Evolutionary conservation across 2,329 filamentous ascomycete genomes (phyloP).

Genomic region (Periconia digitata): DNA sequence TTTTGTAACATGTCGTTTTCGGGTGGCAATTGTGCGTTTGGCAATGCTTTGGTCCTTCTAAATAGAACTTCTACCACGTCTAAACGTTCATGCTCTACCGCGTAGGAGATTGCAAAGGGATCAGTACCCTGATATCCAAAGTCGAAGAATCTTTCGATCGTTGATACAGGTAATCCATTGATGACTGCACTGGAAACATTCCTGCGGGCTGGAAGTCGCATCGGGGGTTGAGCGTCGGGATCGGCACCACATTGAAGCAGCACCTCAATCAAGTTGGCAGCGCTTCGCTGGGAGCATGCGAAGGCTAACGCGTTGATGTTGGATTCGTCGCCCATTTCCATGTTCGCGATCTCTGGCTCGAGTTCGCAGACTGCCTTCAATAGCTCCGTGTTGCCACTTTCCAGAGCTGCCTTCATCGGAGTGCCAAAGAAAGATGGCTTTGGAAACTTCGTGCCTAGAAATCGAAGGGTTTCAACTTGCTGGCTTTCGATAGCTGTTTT

Average conservation of each 20-base stretch:
- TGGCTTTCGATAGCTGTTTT: slow-evolving; percentile 1
- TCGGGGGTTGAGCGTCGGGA: slow-evolving; percentile 4
- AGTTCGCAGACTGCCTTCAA: slow-evolving; percentile 2
- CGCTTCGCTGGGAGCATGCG: slow-evolving; percentile 2
- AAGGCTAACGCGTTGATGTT: slow-evolving; percentile 3
- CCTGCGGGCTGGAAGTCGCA: slow-evolving; percentile 1
- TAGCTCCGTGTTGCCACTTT: slow-evolving; percentile 4
- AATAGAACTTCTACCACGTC: slow-evolving; percentile 7
- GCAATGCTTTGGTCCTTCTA: background rate
- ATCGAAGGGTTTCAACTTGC: slow-evolving; percentile 1
- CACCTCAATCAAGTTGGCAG: slow-evolving; percentile 6
- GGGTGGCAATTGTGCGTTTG: slow-evolving; percentile 3
- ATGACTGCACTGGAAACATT: slow-evolving; percentile 6
- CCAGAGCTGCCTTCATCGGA: slow-evolving; percentile 5
- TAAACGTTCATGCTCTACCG: slow-evolving; percentile 5
- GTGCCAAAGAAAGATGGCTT: background rate
- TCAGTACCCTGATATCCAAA: slow-evolving; percentile 8
- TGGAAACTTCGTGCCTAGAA: slow-evolving; percentile 4
- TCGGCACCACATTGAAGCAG: slow-evolving; percentile 10
- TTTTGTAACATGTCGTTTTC: slow-evolving; percentile 3
- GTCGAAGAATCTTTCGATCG: slow-evolving; percentile 9
- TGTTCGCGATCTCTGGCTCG: background rate
- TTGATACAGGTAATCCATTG: slow-evolving; percentile 1
- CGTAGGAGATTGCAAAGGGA: slow-evolving; percentile 2
- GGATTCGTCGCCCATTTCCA: slow-evolving; percentile 5